phyloP scores from a whole-genome alignment of 2,329 filamentous ascomycete species.

The Balansia obtecta region DNA sequence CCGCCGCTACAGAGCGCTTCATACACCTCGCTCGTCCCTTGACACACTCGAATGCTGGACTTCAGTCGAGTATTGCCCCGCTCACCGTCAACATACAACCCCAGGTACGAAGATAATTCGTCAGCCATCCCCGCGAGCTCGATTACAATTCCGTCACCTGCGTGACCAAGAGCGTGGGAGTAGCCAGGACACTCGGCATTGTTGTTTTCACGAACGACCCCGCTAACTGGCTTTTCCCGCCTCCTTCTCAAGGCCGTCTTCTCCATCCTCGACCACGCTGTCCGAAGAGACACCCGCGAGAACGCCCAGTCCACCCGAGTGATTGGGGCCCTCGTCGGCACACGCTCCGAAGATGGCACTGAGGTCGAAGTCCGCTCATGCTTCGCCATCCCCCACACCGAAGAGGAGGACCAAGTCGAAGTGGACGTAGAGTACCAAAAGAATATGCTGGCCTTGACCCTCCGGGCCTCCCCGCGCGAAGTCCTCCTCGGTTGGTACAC shows the following conservation, averaged over 20 bases:
- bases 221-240: constrained; percentile 3
- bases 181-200: not conserved
- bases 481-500: constrained; percentile 97
- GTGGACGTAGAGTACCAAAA: constrained; percentile 99
- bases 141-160: too few relatives aligned
- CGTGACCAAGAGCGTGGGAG: too few relatives aligned
- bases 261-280: constrained; percentile 83
- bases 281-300: constrained; percentile 63
- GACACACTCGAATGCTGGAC: constrained; percentile 66
- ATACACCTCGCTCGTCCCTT: constrained; percentile 89
- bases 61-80: constrained; percentile 78
- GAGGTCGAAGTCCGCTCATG: constrained; percentile 93
- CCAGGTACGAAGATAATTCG: constrained; percentile 50
- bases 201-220: not conserved
- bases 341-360: constrained; percentile 88
- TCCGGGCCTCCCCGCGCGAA: constrained; percentile 89
- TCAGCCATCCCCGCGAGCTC: too few relatives aligned
- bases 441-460: constrained; percentile 91
- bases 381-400: constrained; percentile 96
- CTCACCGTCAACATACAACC: constrained; percentile 91
- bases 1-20: constrained; percentile 67
- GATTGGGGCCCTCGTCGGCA: constrained; percentile 89
- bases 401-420: constrained; percentile 97
- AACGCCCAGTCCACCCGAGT: constrained; percentile 79
- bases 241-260: constrained; percentile 43